Evolutionary conservation across 257 asterid genomes (phyloP).

Genomic region (Thymus mandschuricus): DNA sequence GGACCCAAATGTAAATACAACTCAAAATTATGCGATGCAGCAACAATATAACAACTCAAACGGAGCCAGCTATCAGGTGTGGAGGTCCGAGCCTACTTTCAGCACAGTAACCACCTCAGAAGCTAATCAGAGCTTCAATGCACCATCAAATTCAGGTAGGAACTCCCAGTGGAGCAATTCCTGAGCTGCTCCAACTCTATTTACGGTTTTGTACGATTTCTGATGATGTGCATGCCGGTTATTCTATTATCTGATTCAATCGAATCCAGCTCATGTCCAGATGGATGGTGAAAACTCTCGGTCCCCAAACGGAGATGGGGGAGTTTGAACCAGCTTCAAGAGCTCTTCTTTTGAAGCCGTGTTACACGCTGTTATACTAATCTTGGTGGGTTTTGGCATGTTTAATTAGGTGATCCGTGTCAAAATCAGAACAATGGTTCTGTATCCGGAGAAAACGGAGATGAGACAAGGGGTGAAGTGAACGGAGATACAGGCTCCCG

Average conservation of each 20-base stretch:
- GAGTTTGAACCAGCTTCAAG: conserved; percentile 82
- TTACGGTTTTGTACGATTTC: conserved; percentile 24
- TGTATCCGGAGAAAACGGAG: conserved; percentile 52
- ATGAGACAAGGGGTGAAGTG: conserved; percentile 37
- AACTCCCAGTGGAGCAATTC: conserved; percentile 33
- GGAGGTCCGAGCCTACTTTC: conserved; percentile 55
- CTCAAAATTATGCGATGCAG: conserved; percentile 37
- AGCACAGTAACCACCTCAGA: conserved; percentile 37
- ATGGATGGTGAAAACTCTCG: conserved; percentile 85
- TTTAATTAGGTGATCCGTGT: conserved; percentile 61
- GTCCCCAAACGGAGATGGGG: conserved; percentile 85
- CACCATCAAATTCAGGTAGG: conserved; percentile 74
- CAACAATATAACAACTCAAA: conserved; percentile 35
- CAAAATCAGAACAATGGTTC: conserved; percentile 44
- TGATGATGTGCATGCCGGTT: conserved; percentile 46
- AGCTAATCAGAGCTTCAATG: conserved; percentile 39
- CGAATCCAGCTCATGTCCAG: conserved; percentile 71
- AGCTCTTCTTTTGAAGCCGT: conserved; percentile 48
- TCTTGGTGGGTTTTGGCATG: conserved; percentile 49
- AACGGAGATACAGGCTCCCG: conserved; percentile 66
- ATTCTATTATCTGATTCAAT: conserved; percentile 43
- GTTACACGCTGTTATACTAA: conserved; percentile 46
- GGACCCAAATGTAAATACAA: conserved; percentile 29
- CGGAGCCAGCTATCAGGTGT: conserved; percentile 44
- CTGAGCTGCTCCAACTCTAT: conserved; percentile 37